A percentile compares a stretch with the other conserved stretches of the same genome.
phyloP scores from a whole-genome alignment of 73 alveolate species.

The Tetrahymena borealis region DNA sequence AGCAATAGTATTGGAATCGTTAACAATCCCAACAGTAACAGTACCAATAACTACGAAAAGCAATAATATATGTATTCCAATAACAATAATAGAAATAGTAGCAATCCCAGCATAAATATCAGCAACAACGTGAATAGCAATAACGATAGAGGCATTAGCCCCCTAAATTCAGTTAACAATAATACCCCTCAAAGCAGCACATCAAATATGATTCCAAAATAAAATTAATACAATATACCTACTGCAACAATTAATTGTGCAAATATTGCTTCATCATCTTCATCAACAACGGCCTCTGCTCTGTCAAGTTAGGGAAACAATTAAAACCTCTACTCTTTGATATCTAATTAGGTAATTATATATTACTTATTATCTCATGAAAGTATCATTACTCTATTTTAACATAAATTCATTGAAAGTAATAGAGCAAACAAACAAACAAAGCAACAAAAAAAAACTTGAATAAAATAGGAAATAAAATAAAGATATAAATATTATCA shows the following conservation, averaged over 20 bases:
- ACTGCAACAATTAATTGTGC: not conserved
- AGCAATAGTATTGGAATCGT: not conserved
- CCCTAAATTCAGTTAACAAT: not conserved
- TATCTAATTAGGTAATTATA: not conserved
- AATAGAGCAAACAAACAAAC: no score
- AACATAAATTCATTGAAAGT: no score
- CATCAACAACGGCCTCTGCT: not conserved
- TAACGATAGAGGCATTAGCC: not conserved
- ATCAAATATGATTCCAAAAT: not conserved
- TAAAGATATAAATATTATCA: no score
- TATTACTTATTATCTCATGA: no score
- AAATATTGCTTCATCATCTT: not conserved
- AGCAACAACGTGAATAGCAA: not conserved
- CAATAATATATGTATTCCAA: not conserved
- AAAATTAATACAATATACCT: not conserved
- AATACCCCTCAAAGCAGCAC: not conserved
- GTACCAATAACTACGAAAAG: not conserved
- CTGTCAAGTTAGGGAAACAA: not conserved
- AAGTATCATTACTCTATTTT: no score
- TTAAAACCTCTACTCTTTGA: not conserved
- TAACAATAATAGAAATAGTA: not conserved
- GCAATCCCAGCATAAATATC: not conserved
- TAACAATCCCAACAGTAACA: not conserved
- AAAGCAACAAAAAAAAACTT: no score
- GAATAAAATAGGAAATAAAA: no score